These are phyloP conservation scores for Talaromyces sp. DNA, from an alignment of 2,329 filamentous ascomycete species.

Conservation along the genomic window DNA sequence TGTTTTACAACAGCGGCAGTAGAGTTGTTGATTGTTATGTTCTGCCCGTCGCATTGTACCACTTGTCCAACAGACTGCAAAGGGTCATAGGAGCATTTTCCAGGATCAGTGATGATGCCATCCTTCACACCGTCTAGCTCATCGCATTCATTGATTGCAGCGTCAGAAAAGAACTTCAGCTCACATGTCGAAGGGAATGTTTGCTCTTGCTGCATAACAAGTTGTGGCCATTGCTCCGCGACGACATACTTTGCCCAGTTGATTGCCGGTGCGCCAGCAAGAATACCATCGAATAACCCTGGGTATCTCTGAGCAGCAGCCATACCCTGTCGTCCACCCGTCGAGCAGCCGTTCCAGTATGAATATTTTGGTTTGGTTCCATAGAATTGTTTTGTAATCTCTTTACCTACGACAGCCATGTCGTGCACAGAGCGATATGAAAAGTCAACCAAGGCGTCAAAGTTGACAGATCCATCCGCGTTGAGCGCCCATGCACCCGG, in stretches of 20 bases:
- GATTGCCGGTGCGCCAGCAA: slow-evolving; percentile 43
- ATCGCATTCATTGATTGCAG: slow-evolving; percentile 39
- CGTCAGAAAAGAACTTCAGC: slow-evolving; percentile 35
- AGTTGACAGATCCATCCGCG: slow-evolving; percentile 34
- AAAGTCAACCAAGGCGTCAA: slow-evolving; percentile 35
- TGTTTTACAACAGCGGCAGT: slow-evolving; percentile 33
- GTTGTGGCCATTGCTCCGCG: slow-evolving; percentile 27
- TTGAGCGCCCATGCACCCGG: slow-evolving; percentile 22
- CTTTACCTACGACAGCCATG: slow-evolving; percentile 33
- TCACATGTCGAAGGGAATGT: slow-evolving; percentile 32
- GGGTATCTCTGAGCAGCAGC: slow-evolving; percentile 46
- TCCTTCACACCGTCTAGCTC: slow-evolving; percentile 39
- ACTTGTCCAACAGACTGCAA: slow-evolving; percentile 23
- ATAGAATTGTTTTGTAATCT: slow-evolving; percentile 33
- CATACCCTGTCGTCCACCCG: slow-evolving; percentile 47
- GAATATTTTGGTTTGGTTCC: slow-evolving; percentile 33
- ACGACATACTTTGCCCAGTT: slow-evolving; percentile 29
- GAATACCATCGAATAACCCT: slow-evolving; percentile 48
- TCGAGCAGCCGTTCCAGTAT: slow-evolving; percentile 49
- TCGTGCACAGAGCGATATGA: slow-evolving; percentile 35
- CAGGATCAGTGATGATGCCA: slow-evolving; percentile 25
- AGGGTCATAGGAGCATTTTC: slow-evolving; percentile 29
- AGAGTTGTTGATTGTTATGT: slow-evolving; percentile 28
- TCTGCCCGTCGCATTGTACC: slow-evolving; percentile 23
- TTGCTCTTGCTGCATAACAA: slow-evolving; percentile 26